These are phyloP conservation scores for Microbotryum lychnidis-dioicae DNA, from an alignment of 1,284 basidiomycete genomes.

Conservation along the genomic window DNA sequence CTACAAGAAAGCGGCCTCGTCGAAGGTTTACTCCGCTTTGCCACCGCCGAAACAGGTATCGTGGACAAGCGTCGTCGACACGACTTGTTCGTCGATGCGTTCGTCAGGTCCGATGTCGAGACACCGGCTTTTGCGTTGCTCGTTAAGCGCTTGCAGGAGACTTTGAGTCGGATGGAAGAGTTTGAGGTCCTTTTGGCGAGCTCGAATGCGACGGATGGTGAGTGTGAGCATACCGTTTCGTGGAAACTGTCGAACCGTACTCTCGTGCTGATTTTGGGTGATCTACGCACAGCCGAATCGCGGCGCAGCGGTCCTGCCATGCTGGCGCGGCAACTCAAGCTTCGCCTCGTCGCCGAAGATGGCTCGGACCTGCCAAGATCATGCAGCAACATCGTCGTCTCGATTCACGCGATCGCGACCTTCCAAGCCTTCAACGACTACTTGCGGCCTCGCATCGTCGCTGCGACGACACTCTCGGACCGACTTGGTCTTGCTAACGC, in stretches of 20 bases:
- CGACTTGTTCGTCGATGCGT: conserved; percentile 21
- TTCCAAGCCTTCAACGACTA: conserved; percentile 94
- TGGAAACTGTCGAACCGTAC: conserved; percentile 18
- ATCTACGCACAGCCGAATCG: conserved; percentile 50
- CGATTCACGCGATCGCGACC: conserved; percentile 91
- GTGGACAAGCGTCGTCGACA: conserved; percentile 12
- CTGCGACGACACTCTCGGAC: conserved; percentile 47
- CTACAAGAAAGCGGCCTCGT: conserved; percentile 86
- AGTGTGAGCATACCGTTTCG: conserved; percentile 31
- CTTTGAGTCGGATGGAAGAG: conserved; percentile 82
- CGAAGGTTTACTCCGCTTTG: conserved; percentile 73
- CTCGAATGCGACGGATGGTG: conserved; percentile 60
- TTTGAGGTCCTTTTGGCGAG: conserved; percentile 84
- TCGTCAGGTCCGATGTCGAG: conserved; percentile 13
- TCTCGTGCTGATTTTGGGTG: background rate
- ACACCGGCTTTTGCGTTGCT: conserved; percentile 63
- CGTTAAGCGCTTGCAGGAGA: conserved; percentile 90
- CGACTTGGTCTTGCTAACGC: conserved; percentile 6
- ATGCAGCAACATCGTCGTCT: conserved; percentile 81
- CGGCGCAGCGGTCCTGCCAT: conserved; percentile 76
- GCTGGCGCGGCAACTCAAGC: conserved; percentile 75
- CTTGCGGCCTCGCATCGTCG: conserved; percentile 78
- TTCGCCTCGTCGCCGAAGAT: conserved; percentile 77
- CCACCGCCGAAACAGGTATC: conserved; percentile 46
- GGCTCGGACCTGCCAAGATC: conserved; percentile 76